A percentile compares a stretch with the other conserved stretches of the same genome.
These are phyloP conservation scores for Tetrapisispora arboricola DNA, from an alignment of 805 yeast species.

Conservation along the genomic window DNA sequence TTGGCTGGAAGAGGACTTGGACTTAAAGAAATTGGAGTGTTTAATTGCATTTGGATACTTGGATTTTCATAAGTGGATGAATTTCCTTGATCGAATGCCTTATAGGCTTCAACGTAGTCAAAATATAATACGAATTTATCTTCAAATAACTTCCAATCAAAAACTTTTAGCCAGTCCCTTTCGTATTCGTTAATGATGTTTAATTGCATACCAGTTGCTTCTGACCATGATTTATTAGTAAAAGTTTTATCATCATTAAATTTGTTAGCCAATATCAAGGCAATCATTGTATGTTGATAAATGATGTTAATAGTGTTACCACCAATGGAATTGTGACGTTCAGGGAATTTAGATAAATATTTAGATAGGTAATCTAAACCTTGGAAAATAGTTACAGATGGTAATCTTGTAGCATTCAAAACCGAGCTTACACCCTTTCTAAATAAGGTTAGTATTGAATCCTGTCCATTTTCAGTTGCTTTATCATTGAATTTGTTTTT, in stretches of 20 bases:
- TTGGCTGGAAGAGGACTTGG: not conserved
- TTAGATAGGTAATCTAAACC: slow-evolving; percentile 73
- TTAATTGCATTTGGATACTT: slow-evolving; percentile 6
- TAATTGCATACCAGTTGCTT: slow-evolving; percentile 78
- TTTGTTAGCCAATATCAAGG: slow-evolving; percentile 81
- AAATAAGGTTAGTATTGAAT: slow-evolving; percentile 31
- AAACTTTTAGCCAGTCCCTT: slow-evolving; percentile 52
- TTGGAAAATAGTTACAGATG: slow-evolving; percentile 68
- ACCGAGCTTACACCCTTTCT: slow-evolving; percentile 55
- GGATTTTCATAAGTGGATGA: slow-evolving; percentile 8
- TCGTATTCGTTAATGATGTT: slow-evolving; percentile 55
- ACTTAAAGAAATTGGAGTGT: slow-evolving; percentile 8
- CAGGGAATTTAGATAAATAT: slow-evolving; percentile 35
- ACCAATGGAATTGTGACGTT: slow-evolving; percentile 24
- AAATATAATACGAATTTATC: slow-evolving; percentile 22
- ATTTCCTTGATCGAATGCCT: slow-evolving; percentile 16
- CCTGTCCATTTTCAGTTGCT: slow-evolving; percentile 22
- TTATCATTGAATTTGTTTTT: slow-evolving; percentile 3
- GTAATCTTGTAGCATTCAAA: slow-evolving; percentile 77
- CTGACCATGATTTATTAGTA: slow-evolving; percentile 90
- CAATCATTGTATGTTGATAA: slow-evolving; percentile 50
- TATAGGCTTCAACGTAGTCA: slow-evolving; percentile 18
- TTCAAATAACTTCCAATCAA: slow-evolving; percentile 50
- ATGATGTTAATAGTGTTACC: slow-evolving; percentile 31
- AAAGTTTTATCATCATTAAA: slow-evolving; percentile 95